Base-by-base conservation (phyloP, 2,329 filamentous ascomycete species). In the Colletotrichum filicis region DNA sequence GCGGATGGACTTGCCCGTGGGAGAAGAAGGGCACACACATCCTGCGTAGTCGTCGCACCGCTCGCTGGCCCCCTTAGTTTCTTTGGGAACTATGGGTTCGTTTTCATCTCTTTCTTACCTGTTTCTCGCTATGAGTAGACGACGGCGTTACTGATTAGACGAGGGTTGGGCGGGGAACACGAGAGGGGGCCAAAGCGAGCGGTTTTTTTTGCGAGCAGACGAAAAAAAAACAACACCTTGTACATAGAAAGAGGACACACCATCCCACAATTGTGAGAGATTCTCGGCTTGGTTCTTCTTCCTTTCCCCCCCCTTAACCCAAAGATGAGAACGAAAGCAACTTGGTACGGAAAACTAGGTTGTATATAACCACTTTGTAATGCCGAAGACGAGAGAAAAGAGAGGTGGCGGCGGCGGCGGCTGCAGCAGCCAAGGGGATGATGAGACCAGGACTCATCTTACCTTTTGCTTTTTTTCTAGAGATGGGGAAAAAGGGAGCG, bases 351-450 rank as follows among this genome's bases (percentile, higher is more conserved):
- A 42, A 32, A 42, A 32, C 52, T 28, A 42, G 63, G 65, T 37
- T 74, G 70, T 74, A 73, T n/a, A 74, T 70, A 74, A 22, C 61
- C 71, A 35, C 37, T 57, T 72, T 74, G 58, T 74, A 74, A 74
- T 74, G 73, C 60, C 60, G 37, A 72, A 74, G 65, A 73, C 42
- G 37, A 60, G 35, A 42, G 35, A 42, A 66, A 42, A 26, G 35
- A 26, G 19, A 26, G 5, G 22, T 4, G 46, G 46, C 22, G 30
- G 49, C 49, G 24, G 32, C 32, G 19, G 24, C 14, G 32, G 61
- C 26, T 26, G 26, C 61, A 42, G 49, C 30, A 28, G 52, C 19
- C 19, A 9, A 5, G 52, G 24, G 16, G 32, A 56, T 22, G 16
- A 56, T 30, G 24, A 11, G 22, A 56, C 6, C 16, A n/a, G 42